These are phyloP conservation scores for Fusarium sp. DNA, from an alignment of 2,329 filamentous ascomycete species.

Conservation along the genomic window DNA sequence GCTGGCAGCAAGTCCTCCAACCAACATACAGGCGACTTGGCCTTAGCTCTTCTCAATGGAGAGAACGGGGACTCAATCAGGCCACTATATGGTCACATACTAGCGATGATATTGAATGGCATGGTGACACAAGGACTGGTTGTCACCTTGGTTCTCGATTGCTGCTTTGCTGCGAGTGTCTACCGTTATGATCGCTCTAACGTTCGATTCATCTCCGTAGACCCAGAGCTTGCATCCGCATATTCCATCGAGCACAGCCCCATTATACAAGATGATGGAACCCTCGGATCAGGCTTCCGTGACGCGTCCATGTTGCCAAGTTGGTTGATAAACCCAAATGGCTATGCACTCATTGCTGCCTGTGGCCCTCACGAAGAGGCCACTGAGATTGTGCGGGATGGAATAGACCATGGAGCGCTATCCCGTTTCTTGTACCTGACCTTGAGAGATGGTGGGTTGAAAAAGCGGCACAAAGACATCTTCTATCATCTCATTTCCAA, in stretches of 20 bases:
- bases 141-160: slow-evolving; percentile 38
- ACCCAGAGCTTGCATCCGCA: neutral
- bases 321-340: slow-evolving; percentile 23
- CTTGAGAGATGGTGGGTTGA: neutral
- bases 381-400: neutral
- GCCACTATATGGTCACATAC: neutral
- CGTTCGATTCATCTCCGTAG: neutral
- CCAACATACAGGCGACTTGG: slow-evolving; percentile 15
- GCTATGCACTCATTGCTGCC: slow-evolving; percentile 27
- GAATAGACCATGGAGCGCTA: neutral
- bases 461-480: slow-evolving; percentile 11
- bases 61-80: neutral
- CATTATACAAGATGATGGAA: fast-evolving
- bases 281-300: neutral
- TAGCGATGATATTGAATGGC: neutral
- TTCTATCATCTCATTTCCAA: slow-evolving; percentile 5
- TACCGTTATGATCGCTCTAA: slow-evolving; percentile 1
- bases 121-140: slow-evolving; percentile 24
- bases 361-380: slow-evolving; percentile 25
- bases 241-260: neutral
- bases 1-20: neutral
- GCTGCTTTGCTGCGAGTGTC: slow-evolving; percentile 36
- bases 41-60: slow-evolving; percentile 16
- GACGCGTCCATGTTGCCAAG: slow-evolving; percentile 12
- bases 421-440: neutral